Base-by-base conservation (phyloP, 371 early-diverging fungal species). In the Quaeritorhiza haematococci region DNA sequence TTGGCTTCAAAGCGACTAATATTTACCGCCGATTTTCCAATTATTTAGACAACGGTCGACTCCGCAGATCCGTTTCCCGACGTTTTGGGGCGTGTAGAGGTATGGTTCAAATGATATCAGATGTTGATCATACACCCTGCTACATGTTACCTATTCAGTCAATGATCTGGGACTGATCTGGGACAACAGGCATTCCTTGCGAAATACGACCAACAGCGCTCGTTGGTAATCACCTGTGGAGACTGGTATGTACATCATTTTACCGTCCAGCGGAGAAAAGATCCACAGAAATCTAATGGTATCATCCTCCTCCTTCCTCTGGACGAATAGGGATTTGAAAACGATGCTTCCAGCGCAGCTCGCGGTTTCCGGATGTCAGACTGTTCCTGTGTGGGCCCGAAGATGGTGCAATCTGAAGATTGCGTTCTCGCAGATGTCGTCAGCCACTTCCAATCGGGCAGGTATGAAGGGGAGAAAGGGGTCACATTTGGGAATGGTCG, bases 181-280 rank as follows among this genome's bases (percentile, higher is more conserved):
- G n/a, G n/a, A n/a, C n/a, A n/a, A n/a, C n/a, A n/a, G n/a, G 50
- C 24, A 7, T 15, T 32, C 10, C 23, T 8, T 21, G 13, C 34
- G 13, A 26, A 44, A 28, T 59, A 52, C 48, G 19, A 21, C 24
- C 15, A 38, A 0, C 33, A 49, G 10, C 24, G 32, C 32, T 28
- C 50, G 19, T 30, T 57, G 57, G 69, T 70, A 38, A 55, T 70
- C 30, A 71, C 79, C 58, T 87, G 87, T 64, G 91, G 92, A 0
- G 88, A 88, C 0, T 90, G 84, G 76, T 90, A 91, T 63, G 80
- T 90, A 43, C 83, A 86, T 2, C 85, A 88, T 54, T 91, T 89
- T 67, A 72, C 89, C 24, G 70, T 75, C 30, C 86, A 88, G 56
- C 70, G 75, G 49, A 62, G 66, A 43, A 32, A 30, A 13, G 33